phyloP scores from a whole-genome alignment of 345 rosid species.

The Populus pruinosa region DNA sequence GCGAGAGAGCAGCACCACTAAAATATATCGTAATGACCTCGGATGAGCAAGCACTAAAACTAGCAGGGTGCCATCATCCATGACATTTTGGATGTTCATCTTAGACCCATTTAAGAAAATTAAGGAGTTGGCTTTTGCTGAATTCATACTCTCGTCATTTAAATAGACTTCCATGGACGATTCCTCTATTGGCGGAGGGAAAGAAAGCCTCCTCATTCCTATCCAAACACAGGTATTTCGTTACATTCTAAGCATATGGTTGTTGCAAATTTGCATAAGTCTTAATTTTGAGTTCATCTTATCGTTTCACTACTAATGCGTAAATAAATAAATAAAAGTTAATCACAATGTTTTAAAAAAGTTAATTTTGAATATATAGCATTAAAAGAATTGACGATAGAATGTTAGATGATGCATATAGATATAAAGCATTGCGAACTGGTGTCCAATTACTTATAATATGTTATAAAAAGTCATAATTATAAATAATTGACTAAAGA shows the following conservation, averaged over 20 bases:
- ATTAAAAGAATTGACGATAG: too few species aligned
- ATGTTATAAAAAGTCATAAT: too few species aligned
- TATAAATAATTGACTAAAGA: too few species aligned
- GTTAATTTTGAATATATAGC: too few species aligned
- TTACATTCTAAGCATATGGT: not conserved
- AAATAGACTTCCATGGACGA: conserved; percentile 44
- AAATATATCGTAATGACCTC: not conserved
- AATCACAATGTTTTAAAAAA: too few species aligned
- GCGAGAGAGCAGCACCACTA: too few species aligned
- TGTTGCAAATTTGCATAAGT: not conserved
- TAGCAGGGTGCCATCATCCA: not conserved
- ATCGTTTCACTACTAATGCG: not conserved
- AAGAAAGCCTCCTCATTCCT: conserved; percentile 62
- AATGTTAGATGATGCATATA: too few species aligned
- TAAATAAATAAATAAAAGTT: too few species aligned
- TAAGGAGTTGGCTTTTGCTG: not conserved
- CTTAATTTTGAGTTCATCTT: not conserved
- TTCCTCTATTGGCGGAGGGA: conserved; percentile 45
- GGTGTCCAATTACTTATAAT: too few species aligned
- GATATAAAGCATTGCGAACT: too few species aligned
- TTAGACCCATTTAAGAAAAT: not conserved
- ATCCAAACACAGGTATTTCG: conserved; percentile 38
- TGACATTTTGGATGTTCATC: not conserved
- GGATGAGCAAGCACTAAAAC: not conserved
- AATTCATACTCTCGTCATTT: not conserved